phyloP scores from a whole-genome alignment of 345 rosid species.

The Arabidopsis arenosa region DNA sequence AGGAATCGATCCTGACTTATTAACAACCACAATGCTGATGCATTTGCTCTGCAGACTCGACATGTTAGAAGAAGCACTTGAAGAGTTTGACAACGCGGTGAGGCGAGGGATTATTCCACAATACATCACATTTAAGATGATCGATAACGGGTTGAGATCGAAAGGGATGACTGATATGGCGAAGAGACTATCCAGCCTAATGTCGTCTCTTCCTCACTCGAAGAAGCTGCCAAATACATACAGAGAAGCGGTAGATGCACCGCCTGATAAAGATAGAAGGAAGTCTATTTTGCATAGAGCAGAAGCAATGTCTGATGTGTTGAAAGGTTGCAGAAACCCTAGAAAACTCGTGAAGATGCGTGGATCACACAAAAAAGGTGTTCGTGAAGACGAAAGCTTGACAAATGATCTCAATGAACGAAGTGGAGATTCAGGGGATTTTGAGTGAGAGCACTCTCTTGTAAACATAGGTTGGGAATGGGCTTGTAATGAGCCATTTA shows the following conservation, averaged over 20 bases:
- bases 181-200: slow-evolving; percentile 53
- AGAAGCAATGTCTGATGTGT: slow-evolving; percentile 74
- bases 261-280: slow-evolving; percentile 54
- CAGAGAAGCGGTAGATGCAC: slow-evolving; percentile 41
- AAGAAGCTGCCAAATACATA: slow-evolving; percentile 62
- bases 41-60: slow-evolving; percentile 68
- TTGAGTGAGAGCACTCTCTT: background rate
- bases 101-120: slow-evolving; percentile 76
- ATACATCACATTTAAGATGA: slow-evolving; percentile 70
- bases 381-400: slow-evolving; percentile 41
- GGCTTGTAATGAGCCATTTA: slow-evolving; percentile 9
- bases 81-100: slow-evolving; percentile 69
- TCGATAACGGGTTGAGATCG: slow-evolving; percentile 63
- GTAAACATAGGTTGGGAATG: background rate
- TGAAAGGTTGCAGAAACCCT: slow-evolving; percentile 71
- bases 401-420: slow-evolving; percentile 42
- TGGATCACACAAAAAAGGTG: slow-evolving; percentile 44
- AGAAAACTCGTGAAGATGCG: slow-evolving; percentile 59
- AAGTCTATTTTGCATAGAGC: slow-evolving; percentile 67
- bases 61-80: slow-evolving; percentile 71
- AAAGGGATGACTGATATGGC: slow-evolving; percentile 66
- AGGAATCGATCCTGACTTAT: slow-evolving; percentile 75
- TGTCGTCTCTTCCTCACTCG: slow-evolving; percentile 74
- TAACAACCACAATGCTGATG: slow-evolving; percentile 67
- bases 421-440: slow-evolving; percentile 18